Percentiles rank a stretch among this genome's conserved stretches.
These are phyloP conservation scores for Limonium bicolor DNA, from an alignment of 148 eudicot species.

Conservation along the genomic window DNA sequence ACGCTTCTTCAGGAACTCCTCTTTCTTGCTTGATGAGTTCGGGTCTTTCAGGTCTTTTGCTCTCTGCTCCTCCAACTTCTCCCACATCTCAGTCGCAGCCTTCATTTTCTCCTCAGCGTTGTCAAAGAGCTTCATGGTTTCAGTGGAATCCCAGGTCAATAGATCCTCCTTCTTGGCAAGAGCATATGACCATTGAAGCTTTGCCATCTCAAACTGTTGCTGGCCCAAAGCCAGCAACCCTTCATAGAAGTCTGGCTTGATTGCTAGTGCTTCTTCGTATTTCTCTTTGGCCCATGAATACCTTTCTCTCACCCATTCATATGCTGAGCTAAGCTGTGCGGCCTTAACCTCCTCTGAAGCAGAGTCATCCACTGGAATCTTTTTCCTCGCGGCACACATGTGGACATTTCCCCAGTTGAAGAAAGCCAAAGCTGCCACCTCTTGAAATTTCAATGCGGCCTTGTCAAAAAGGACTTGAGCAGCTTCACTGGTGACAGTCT, in stretches of 20 bases:
- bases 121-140: constrained; percentile 55
- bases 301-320: constrained; percentile 81
- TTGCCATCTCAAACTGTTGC: constrained; percentile 96
- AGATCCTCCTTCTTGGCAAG: constrained; percentile 71
- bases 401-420: constrained; percentile 99
- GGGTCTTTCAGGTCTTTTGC: constrained; percentile 73
- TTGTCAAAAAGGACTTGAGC: constrained; percentile 78
- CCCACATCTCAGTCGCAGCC: constrained; percentile 92
- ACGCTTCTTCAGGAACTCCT: constrained; percentile 47
- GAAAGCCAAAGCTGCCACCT: constrained; percentile 87
- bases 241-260: constrained; percentile 89
- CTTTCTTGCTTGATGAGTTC: constrained; percentile 26
- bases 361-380: constrained; percentile 65
- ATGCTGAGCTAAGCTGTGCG: constrained; percentile 53
- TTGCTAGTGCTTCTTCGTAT: constrained; percentile 66
- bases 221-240: constrained; percentile 88
- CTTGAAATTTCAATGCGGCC: constrained; percentile 87
- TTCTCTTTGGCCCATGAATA: constrained; percentile 68
- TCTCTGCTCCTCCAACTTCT: constrained; percentile 75
- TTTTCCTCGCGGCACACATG: constrained; percentile 88
- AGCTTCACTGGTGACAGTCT: constrained; percentile 80
- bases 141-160: constrained; percentile 54
- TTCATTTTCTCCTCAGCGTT: constrained; percentile 86
- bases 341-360: constrained; percentile 43
- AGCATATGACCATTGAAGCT: constrained; percentile 86